Evolutionary conservation across 2,329 filamentous ascomycete genomes (phyloP).

Genomic region (Fusarium staphyleae): DNA sequence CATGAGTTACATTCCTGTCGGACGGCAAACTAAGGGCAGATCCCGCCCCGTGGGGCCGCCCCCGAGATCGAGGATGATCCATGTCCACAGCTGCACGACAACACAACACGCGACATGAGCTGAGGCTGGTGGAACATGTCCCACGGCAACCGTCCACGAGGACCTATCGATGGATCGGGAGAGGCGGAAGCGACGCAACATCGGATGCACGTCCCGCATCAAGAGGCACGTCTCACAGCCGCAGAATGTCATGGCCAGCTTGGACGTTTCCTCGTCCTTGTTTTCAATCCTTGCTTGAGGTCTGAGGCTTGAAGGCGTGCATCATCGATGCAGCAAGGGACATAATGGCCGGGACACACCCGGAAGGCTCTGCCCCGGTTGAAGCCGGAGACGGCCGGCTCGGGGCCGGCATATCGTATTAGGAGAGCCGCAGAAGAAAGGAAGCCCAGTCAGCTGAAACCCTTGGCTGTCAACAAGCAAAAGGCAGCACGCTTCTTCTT

Average conservation of each 20-base stretch:
- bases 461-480: neutral
- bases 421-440: conserved; percentile 2
- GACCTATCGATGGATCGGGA: conserved; percentile 6
- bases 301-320: neutral
- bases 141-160: conserved; percentile 11
- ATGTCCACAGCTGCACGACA: conserved; percentile 25
- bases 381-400: conserved; percentile 24
- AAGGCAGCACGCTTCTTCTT: neutral
- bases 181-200: neutral
- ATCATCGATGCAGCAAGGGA: conserved; percentile 1
- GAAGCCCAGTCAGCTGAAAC: neutral
- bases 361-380: conserved; percentile 14
- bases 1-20: neutral
- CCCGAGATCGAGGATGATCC: conserved; percentile 29
- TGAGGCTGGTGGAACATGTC: conserved; percentile 17
- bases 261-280: conserved; percentile 8
- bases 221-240: conserved; percentile 3
- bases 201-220: conserved; percentile 5
- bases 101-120: conserved; percentile 9
- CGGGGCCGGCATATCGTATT: conserved; percentile 2
- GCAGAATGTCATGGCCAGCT: neutral
- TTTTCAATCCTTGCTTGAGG: neutral
- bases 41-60: conserved; percentile 16
- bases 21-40: conserved; percentile 3
- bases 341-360: neutral